Conservation (phyloP, 768 basidiomycete genomes). For the Mycena albidolilacea region DNA sequence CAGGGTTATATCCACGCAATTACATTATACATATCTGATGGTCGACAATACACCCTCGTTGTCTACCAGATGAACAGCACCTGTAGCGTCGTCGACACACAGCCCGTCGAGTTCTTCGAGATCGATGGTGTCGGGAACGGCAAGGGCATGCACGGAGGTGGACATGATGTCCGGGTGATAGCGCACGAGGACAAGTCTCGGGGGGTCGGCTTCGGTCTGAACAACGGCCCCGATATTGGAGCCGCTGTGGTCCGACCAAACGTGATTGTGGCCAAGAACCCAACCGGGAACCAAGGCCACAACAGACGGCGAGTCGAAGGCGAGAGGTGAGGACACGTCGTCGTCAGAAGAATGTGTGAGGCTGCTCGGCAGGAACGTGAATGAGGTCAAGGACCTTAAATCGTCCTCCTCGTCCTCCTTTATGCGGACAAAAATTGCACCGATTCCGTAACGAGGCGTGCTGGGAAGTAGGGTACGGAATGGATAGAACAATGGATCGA, state of each 20-base stretch:
- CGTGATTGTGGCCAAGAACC: background rate
- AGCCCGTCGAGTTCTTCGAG: background rate
- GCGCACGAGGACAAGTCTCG: conserved; percentile 24
- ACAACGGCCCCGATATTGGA: conserved; percentile 19
- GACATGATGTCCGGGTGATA: conserved; percentile 26
- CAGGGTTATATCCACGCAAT: background rate
- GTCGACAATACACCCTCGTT: conserved; percentile 12
- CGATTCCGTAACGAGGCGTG: conserved; percentile 27
- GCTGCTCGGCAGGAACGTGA: conserved; percentile 29
- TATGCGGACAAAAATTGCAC: conserved; percentile 25
- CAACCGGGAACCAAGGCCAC: background rate
- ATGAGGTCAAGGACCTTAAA: background rate
- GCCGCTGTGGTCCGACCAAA: conserved; percentile 36
- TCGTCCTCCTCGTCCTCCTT: background rate
- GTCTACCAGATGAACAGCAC: conserved; percentile 24
- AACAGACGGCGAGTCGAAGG: conserved; percentile 1
- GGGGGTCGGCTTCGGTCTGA: background rate
- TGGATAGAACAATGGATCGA: background rate
- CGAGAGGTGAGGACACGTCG: conserved; percentile 28
- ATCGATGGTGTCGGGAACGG: conserved; percentile 11
- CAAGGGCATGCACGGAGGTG: conserved; percentile 24
- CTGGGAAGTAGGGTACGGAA: conserved; percentile 11
- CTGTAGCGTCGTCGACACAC: conserved; percentile 30
- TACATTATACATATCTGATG: conserved; percentile 13
- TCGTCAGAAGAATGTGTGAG: conserved; percentile 21